Percentiles rank a stretch among this genome's conserved stretches.
phyloP scores from a whole-genome alignment of 345 rosid genomes.

The Brassica napus region Da-Ae NC_063441.1:17131501-17132000 shows the following conservation, averaged over 20 bases:
- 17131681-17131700: background rate
- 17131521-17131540: background rate
- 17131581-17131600: background rate
- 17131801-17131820: constrained; percentile 44
- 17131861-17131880: constrained; percentile 37
- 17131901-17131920: constrained; percentile 28
- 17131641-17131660: background rate
- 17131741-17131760: no score
- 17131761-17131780: constrained; percentile 44
- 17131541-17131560: background rate
- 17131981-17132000: background rate
- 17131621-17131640: background rate
- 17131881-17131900: constrained; percentile 34
- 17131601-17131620: background rate
- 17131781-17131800: constrained; percentile 43
- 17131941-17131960: constrained; percentile 37
- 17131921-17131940: constrained; percentile 41
- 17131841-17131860: constrained; percentile 39
- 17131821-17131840: constrained; percentile 43
- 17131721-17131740: constrained; percentile 1
- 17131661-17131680: background rate
- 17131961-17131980: background rate
- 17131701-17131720: constrained; percentile 7
- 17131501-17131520: background rate
- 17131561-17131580: constrained; percentile 14